Percentiles rank a stretch among this genome's conserved stretches.
Evolutionary conservation across 164 flowering plant species (phyloP).

Genomic region (Santalum album): DNA sequence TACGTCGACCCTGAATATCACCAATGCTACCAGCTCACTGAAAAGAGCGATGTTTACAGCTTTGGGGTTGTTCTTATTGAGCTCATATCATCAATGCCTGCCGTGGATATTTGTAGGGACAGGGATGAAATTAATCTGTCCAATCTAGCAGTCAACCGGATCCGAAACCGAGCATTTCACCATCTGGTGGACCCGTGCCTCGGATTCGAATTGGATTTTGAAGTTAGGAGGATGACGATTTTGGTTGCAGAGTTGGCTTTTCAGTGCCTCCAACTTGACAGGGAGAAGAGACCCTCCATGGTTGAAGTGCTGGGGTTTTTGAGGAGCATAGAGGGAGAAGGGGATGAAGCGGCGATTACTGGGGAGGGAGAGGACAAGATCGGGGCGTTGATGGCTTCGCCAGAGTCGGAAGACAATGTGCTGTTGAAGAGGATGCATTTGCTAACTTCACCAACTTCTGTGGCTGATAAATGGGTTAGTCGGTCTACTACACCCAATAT

Average conservation of each 20-base stretch:
- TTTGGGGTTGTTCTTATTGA: constrained; percentile 7
- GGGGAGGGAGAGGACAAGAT: background rate
- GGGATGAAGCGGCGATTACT: background rate
- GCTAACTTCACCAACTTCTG: constrained; percentile 29
- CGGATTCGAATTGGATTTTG: constrained; percentile 5
- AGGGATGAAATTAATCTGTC: constrained; percentile 8
- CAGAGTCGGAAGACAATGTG: constrained; percentile 12
- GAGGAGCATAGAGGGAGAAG: background rate
- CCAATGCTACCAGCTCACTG: constrained; percentile 12
- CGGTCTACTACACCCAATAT: constrained; percentile 23
- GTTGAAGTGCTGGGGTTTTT: constrained; percentile 6
- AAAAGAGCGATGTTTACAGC: constrained; percentile 8
- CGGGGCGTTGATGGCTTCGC: background rate
- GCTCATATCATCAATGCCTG: constrained; percentile 8
- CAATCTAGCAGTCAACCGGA: constrained; percentile 4
- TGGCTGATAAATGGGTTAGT: constrained; percentile 31
- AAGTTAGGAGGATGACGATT: constrained; percentile 3
- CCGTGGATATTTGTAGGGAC: constrained; percentile 6
- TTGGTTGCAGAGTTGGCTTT: constrained; percentile 14
- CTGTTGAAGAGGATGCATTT: constrained; percentile 16
- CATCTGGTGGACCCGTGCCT: constrained; percentile 8
- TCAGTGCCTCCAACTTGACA: constrained; percentile 7
- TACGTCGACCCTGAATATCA: constrained; percentile 13
- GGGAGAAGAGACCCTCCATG: constrained; percentile 11
- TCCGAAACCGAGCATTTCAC: constrained; percentile 2